Evolutionary conservation across 441 rosid species (phyloP).

Genomic region (Mallotus japonicus): DNA sequence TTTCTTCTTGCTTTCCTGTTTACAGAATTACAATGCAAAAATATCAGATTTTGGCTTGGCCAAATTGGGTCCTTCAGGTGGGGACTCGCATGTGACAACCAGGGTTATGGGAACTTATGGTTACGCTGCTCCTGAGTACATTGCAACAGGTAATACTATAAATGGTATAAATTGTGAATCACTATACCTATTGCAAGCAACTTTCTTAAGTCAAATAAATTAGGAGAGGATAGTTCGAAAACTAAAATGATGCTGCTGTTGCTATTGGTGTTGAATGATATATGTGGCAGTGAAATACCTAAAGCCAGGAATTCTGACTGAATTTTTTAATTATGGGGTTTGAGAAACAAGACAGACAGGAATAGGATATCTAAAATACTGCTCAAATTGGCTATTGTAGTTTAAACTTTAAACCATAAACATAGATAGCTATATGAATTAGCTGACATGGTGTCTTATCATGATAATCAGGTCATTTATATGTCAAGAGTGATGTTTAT

Average conservation of each 20-base stretch:
- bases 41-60: slow-evolving; percentile 90
- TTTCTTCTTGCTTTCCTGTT: not conserved
- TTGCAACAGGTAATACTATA: slow-evolving; percentile 61
- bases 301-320: not conserved
- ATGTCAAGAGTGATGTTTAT: slow-evolving; percentile 83
- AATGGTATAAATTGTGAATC: too few relatives aligned
- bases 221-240: not conserved
- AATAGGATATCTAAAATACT: not conserved
- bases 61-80: slow-evolving; percentile 77
- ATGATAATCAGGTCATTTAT: slow-evolving; percentile 66
- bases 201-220: too few relatives aligned
- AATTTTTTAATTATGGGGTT: not conserved
- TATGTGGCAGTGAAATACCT: not conserved
- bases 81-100: slow-evolving; percentile 80
- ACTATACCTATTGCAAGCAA: too few relatives aligned
- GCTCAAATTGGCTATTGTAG: not conserved
- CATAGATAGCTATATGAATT: not conserved
- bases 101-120: slow-evolving; percentile 84
- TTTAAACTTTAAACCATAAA: not conserved
- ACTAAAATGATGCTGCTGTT: not conserved
- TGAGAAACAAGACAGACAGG: not conserved
- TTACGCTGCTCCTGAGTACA: slow-evolving; percentile 84
- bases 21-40: slow-evolving; percentile 70
- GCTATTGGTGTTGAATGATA: not conserved
- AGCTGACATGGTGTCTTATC: slow-evolving; percentile 2